Base-by-base conservation (phyloP, 192 early-diverging fungal species). In the Chytriomyces hyalinus region DNA sequence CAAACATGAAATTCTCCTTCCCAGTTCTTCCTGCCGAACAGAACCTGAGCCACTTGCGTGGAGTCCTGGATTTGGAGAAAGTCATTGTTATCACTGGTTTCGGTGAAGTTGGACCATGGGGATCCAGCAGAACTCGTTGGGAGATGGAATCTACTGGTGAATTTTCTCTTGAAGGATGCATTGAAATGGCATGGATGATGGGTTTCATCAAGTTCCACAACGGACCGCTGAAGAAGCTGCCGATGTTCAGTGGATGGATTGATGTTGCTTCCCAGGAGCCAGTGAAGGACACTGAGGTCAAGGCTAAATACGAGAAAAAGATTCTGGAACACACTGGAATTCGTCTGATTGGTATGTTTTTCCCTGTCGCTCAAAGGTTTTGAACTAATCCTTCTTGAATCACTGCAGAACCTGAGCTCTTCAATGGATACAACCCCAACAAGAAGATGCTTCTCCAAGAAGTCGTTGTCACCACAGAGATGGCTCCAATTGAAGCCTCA, bases 101-200 rank as follows among this genome's bases (percentile, higher is more conserved):
- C 78, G 92, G 92, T 81, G 96, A 98, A 82, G 93, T 98, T n/a
- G 90, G 94, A 6, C 93, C 96, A 7, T 94, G 90, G 86, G 96
- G 96, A 76, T 92, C 93, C 61, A 86, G 92, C 15, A 87, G 95
- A 73, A 98, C 95, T 66, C 93, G 96, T 70, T 98, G 96, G 96
- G 95, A 98, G 81, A 94, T 98, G 89, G 96, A 98, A 84, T 90
- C 94, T 53, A 84, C 88, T 65, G 94, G 95, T 74, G 89, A 94
- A 81, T 92, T 95, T 85, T 94, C 93, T 46, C 87, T 95, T 46
- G 92, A 94, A 69, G 94, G 96, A 17, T 95, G 93, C 81, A 95
- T 98, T 77, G 96, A 98, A 83, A 92, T 98, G 91, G 94, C 96
- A 7, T 96, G 96, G 94, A 93, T 98, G 83, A 96, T 98, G 96